phyloP scores from a whole-genome alignment of 164 flowering plant species.

The Tetrastigma voinierianum region DNA sequence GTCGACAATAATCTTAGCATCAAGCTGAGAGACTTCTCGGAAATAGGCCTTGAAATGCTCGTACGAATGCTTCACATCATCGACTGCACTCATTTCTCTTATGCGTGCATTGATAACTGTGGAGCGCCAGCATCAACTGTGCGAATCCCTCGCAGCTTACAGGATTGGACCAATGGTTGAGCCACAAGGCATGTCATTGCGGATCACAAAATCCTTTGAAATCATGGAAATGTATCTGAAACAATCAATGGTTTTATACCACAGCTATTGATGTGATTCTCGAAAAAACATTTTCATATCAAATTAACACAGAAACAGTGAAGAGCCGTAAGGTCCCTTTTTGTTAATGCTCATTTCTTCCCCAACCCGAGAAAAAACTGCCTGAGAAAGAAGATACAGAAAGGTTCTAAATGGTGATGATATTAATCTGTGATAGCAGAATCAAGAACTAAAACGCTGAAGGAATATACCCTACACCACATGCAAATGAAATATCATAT shows the following conservation, averaged over 20 bases:
- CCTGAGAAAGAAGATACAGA: no score
- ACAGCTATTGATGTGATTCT: background rate
- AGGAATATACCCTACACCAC: background rate
- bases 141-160: slow-evolving; percentile 95
- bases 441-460: no score
- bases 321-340: no score
- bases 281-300: no score
- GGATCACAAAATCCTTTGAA: slow-evolving; percentile 96
- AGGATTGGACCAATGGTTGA: slow-evolving; percentile 95
- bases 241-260: background rate
- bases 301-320: no score
- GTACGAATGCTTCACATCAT: slow-evolving; percentile 81
- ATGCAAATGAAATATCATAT: no score
- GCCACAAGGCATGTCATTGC: slow-evolving; percentile 94
- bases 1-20: slow-evolving; percentile 68
- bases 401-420: no score
- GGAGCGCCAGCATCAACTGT: slow-evolving; percentile 97
- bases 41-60: slow-evolving; percentile 89
- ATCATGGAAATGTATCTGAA: background rate
- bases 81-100: slow-evolving; percentile 94
- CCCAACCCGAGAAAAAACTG: no score
- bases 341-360: no score
- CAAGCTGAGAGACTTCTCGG: slow-evolving; percentile 67
- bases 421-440: no score
- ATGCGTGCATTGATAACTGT: slow-evolving; percentile 98